These are phyloP conservation scores for Santalum album DNA, from an alignment of 164 flowering plant genomes.

Conservation along the genomic window DNA sequence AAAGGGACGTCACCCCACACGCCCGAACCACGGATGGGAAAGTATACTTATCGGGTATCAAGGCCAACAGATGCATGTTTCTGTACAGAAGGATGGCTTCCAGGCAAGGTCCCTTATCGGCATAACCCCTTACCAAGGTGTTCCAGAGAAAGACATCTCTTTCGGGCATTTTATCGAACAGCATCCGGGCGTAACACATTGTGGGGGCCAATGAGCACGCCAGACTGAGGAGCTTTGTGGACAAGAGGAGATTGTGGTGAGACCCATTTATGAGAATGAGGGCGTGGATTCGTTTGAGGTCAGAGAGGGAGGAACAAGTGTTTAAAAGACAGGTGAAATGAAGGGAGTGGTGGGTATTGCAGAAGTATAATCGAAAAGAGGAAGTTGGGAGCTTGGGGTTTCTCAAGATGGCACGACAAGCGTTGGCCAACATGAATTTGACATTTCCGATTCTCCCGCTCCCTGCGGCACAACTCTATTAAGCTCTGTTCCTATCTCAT, in stretches of 20 bases:
- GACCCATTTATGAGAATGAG: conserved; percentile 20
- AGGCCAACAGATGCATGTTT: conserved; percentile 22
- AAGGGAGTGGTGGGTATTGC: conserved; percentile 11
- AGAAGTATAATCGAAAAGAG: not conserved
- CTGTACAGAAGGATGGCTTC: conserved; percentile 20
- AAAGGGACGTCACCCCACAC: conserved; percentile 24
- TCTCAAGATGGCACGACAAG: conserved; percentile 2
- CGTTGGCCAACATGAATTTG: conserved; percentile 3
- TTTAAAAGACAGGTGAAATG: conserved; percentile 19
- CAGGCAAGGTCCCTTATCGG: conserved; percentile 23
- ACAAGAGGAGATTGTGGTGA: conserved; percentile 13
- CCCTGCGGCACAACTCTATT: too few relatives aligned
- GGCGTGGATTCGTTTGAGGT: conserved; percentile 19
- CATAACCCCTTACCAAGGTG: conserved; percentile 26
- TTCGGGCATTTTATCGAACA: conserved; percentile 25
- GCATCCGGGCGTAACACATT: conserved; percentile 1
- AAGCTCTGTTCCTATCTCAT: too few relatives aligned
- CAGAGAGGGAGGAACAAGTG: conserved; percentile 19
- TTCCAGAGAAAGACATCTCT: conserved; percentile 29
- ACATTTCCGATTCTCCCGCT: not conserved
- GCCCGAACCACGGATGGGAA: conserved; percentile 27
- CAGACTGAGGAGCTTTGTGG: conserved; percentile 19
- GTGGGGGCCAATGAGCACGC: not conserved
- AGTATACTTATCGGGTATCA: conserved; percentile 25
- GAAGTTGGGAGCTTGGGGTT: not conserved